A percentile compares a stretch with the other conserved stretches of the same genome.
These are phyloP conservation scores for Aegilops umbellulata DNA, from an alignment of 176 grass and related monocot genomes.

Conservation along the genomic window DNA sequence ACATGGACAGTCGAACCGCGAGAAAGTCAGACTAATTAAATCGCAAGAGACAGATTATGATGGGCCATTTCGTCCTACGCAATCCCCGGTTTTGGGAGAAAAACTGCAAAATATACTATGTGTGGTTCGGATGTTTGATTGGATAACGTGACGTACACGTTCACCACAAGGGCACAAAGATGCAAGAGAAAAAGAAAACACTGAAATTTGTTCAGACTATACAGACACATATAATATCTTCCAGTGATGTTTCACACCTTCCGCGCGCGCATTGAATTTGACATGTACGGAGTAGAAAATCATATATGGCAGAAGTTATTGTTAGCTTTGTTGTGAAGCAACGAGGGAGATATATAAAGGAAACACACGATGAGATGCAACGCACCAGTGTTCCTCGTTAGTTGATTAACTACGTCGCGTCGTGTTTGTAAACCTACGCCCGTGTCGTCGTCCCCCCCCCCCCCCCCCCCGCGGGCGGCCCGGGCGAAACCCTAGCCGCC, in stretches of 20 bases:
- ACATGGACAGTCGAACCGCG: too few relatives aligned
- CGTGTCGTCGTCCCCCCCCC: too few relatives aligned
- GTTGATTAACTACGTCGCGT: too few relatives aligned
- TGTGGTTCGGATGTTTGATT: not conserved
- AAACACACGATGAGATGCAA: not conserved
- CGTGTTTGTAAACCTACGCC: too few relatives aligned
- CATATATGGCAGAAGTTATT: not conserved
- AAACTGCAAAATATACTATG: not conserved
- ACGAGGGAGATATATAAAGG: not conserved
- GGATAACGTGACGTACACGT: not conserved
- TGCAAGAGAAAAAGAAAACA: not conserved
- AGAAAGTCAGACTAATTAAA: too few relatives aligned
- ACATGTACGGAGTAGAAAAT: not conserved
- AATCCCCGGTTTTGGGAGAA: not conserved
- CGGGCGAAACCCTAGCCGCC: too few relatives aligned
- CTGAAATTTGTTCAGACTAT: not conserved
- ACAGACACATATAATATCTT: not conserved
- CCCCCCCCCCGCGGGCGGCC: too few relatives aligned
- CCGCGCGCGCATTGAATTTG: not conserved
- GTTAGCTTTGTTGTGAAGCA: not conserved
- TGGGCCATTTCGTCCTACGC: not conserved
- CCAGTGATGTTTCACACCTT: not conserved
- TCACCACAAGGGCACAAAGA: not conserved
- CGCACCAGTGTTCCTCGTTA: not conserved
- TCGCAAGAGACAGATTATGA: not conserved